Percentiles rank a stretch among this genome's conserved stretches.
These are phyloP conservation scores for Spathaspora girioi DNA, from an alignment of 805 yeast genomes.

Conservation along the genomic window DNA sequence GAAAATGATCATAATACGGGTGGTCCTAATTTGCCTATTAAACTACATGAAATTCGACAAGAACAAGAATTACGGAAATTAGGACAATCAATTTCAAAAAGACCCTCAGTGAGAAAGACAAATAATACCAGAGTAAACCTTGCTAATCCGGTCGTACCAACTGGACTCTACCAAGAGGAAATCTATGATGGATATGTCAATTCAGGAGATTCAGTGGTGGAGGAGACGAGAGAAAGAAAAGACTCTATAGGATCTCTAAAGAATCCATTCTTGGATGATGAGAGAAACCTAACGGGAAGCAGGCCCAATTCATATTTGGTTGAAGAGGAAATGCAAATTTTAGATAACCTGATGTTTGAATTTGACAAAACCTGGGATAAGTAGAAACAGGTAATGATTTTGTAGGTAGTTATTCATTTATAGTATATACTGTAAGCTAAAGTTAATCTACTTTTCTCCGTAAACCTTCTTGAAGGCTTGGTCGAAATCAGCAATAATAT, in stretches of 20 bases:
- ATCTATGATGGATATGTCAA: conserved; percentile 22
- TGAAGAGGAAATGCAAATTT: conserved; percentile 19
- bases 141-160: neutral
- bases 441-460: conserved; percentile 8
- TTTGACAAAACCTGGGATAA: neutral
- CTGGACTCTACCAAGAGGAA: conserved; percentile 18
- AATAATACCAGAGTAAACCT: conserved; percentile 7
- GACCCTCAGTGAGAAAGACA: conserved; percentile 27
- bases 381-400: too few relatives aligned
- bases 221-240: too few relatives aligned
- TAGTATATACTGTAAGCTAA: too few relatives aligned
- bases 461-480: conserved; percentile 73
- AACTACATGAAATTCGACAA: conserved; percentile 4
- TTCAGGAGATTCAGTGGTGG: conserved; percentile 1
- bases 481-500: conserved; percentile 83
- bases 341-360: conserved; percentile 12
- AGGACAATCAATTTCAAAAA: conserved; percentile 34
- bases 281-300: too few relatives aligned
- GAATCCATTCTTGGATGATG: conserved; percentile 3
- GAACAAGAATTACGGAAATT: conserved; percentile 31
- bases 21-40: neutral
- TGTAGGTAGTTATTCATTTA: too few relatives aligned
- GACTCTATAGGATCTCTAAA: neutral
- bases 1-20: too few relatives aligned
- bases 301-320: conserved; percentile 15